A percentile compares a stretch with the other conserved stretches of the same genome.
Evolutionary conservation across 495 filamentous ascomycete species (phyloP).

Genomic region (Oidiodendron maius): DNA sequence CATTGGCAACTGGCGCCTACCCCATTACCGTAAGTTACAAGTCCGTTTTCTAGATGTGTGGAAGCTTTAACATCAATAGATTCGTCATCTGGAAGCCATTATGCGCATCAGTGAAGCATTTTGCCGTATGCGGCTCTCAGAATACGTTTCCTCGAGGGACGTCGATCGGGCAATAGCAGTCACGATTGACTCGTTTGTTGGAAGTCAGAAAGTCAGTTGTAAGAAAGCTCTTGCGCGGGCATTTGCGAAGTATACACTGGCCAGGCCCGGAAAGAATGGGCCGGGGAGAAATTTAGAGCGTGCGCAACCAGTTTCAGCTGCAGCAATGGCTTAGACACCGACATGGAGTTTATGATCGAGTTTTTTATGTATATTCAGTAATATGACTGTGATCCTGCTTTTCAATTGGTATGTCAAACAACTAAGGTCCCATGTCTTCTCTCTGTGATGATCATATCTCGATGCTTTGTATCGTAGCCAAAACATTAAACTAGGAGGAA

Average conservation of each 20-base stretch:
- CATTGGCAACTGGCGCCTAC: slow-evolving; percentile 87
- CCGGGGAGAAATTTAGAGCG: slow-evolving; percentile 14
- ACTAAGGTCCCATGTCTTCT: too few relatives aligned
- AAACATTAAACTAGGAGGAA: too few relatives aligned
- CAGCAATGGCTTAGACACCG: slow-evolving; percentile 19
- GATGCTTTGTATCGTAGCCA: too few relatives aligned
- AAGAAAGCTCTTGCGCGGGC: slow-evolving; percentile 95
- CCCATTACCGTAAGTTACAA: slow-evolving; percentile 80
- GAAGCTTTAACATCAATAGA: slow-evolving; percentile 48
- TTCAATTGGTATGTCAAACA: too few relatives aligned
- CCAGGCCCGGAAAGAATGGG: slow-evolving; percentile 31
- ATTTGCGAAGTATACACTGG: slow-evolving; percentile 88
- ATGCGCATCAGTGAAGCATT: slow-evolving; percentile 90
- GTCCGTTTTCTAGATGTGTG: too few relatives aligned
- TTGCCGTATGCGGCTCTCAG: slow-evolving; percentile 90
- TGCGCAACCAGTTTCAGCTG: slow-evolving; percentile 11
- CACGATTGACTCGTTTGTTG: slow-evolving; percentile 92
- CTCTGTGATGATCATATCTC: too few relatives aligned
- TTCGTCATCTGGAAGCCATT: slow-evolving; percentile 95
- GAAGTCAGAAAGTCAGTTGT: slow-evolving; percentile 92
- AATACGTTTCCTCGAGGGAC: slow-evolving; percentile 83
- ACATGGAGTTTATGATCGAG: too few relatives aligned
- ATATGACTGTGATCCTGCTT: too few relatives aligned
- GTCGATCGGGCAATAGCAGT: slow-evolving; percentile 97
- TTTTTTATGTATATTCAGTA: too few relatives aligned